These are phyloP conservation scores for Usnea hakonensis DNA, from an alignment of 495 filamentous ascomycete species.

Conservation along the genomic window DNA sequence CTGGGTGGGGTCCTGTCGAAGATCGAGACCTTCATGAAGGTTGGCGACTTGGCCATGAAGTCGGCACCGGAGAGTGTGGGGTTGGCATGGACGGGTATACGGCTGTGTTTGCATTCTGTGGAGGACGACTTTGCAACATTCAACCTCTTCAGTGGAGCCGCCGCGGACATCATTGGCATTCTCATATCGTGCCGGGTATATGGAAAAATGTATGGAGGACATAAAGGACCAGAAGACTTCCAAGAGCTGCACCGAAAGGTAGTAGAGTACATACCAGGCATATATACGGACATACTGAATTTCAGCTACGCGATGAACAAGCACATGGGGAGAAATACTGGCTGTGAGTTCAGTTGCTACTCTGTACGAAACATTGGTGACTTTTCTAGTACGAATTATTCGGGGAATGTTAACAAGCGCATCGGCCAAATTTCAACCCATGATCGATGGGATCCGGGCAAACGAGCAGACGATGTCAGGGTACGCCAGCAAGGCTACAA, in stretches of 20 bases:
- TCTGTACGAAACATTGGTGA: too few species aligned
- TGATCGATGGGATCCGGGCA: neutral
- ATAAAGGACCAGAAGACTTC: conserved; percentile 5
- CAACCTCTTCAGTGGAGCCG: conserved; percentile 4
- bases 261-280: conserved; percentile 1
- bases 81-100: neutral
- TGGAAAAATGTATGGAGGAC: conserved; percentile 3
- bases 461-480: conserved; percentile 1
- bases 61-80: conserved; percentile 1
- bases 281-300: neutral
- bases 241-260: conserved; percentile 6
- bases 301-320: conserved; percentile 9
- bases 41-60: neutral
- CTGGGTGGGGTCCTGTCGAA: neutral
- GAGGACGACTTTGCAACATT: conserved; percentile 6
- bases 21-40: neutral
- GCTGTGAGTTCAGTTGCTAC: neutral
- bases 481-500: conserved; percentile 1
- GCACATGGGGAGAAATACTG: conserved; percentile 1
- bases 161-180: conserved; percentile 9
- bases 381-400: neutral
- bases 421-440: conserved; percentile 1
- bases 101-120: conserved; percentile 4
- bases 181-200: conserved; percentile 4
- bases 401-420: neutral